Base-by-base conservation (phyloP, 495 filamentous ascomycete genomes). In the Aspergillus bertholletiae region DNA sequence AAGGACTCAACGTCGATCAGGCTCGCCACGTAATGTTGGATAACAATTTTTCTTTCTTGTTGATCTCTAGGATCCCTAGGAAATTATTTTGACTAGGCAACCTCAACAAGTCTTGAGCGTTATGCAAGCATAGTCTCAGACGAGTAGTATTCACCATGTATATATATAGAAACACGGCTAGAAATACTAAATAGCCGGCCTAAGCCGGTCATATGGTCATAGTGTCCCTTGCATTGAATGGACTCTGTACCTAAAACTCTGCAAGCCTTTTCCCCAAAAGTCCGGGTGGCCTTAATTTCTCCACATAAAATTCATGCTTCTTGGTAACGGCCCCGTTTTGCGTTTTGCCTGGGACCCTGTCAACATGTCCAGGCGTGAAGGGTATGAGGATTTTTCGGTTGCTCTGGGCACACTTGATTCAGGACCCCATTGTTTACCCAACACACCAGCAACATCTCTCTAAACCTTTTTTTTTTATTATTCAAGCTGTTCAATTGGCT, bases 1-100 rank as follows among this genome's bases (percentile, higher is more conserved):
- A 23, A 58, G 51, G 49, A 37, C 8, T n/a, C 20, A 23, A 44
- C 17, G 55, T 53, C 35, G 55, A 58, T 58, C 55, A 17, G 17
- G 13, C 48, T 48, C 49, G 43, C 55, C 44, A 50, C 47, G 54
- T 49, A 43, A 54, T 51, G 27, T 15, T 15, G 34, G 34, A 37
- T 15, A 37, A n/a, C 7, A 40, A 7, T 37, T 37, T 12, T 43
- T 43, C 39, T 12, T 43, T 21, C 15, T 43, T 21, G 39, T 22
- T 43, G 39, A 5, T 22, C 18, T 18, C 7, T n/a, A n/a, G n/a
- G n/a, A n/a, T n/a, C n/a, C n/a, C 18, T 17, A 20, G 15, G 17
- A 11, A 34, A 21, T 34, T n/a, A 2, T 30, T 30, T 48, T 21
- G n/a, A 27, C n/a, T 13, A 34, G 20, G 20, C 47, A 50, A 50